Base-by-base conservation (phyloP, 2,329 filamentous ascomycete species). In the Cadophora sp. region DNA sequence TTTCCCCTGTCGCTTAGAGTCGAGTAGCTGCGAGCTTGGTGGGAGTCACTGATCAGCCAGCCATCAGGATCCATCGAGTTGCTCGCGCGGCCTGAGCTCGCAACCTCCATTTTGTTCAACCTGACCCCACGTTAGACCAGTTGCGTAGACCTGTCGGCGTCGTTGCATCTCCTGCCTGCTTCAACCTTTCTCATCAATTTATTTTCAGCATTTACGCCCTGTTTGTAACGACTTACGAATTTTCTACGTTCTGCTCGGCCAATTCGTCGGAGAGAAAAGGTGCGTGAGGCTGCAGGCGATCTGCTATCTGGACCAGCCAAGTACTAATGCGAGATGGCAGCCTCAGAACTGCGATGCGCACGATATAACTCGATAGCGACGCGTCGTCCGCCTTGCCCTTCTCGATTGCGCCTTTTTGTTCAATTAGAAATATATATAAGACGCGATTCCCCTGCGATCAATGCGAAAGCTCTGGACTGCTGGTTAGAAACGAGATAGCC, bases 341-440 rank as follows among this genome's bases (percentile, higher is more conserved):
- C 63, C 60, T 56, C 62, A 72, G 68, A 69, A 62, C 50, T 62
- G 59, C 62, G 62, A 72, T 72, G 68, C 67, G 65, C 65, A 47
- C 59, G 39, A 66, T 62, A 50, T 71, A 67, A 66, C 43, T 67
- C 66, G 43, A 72, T 72, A 68, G 59, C 71, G 68, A 74, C 72
- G 72, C 71, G 72, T 72, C 62, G 45, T 62, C 48, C 61, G 59
- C 62, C 55, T 59, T 68, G 45, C 33, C 33, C 33, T 61, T 60
- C 43, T 33, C 45, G 22, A 50, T 30, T 64, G 30, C 51, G 41
- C 59, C 20, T 30, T 27, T 53, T 36, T 55, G 41, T 36, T 58
- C 65, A 66, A 68, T 68, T 64, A 59, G 62, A 41, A 50, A 48
- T 20, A 53, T 41, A 41, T 62, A 43, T 66, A 47, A 39, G 24